These are phyloP conservation scores for Elsinoe fawcettii DNA, from an alignment of 2,329 filamentous ascomycete species.

Conservation along the genomic window DNA sequence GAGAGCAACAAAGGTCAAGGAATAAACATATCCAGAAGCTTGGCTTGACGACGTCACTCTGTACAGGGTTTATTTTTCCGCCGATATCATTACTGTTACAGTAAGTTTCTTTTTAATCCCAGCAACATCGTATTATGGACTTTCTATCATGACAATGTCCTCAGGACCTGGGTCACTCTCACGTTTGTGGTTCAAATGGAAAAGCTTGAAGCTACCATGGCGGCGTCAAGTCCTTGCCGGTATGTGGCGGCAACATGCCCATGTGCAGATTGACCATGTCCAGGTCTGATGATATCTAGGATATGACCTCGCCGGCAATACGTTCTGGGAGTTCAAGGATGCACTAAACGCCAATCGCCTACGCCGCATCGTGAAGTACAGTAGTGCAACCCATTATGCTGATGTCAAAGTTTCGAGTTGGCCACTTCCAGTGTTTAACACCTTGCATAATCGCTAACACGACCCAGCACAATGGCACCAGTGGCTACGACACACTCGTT, in stretches of 20 bases:
- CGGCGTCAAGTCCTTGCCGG: constrained; percentile 52
- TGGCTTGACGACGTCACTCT: constrained; percentile 1
- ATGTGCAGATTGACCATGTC: not conserved
- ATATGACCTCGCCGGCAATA: constrained; percentile 55
- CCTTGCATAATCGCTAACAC: constrained; percentile 6
- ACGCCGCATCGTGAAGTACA: constrained; percentile 53
- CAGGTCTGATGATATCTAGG: constrained; percentile 36
- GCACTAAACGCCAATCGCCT: constrained; percentile 45
- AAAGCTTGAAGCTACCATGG: constrained; percentile 55
- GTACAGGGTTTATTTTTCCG: not conserved
- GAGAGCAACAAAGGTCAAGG: not conserved
- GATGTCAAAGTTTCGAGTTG: constrained; percentile 55
- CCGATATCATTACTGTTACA: not conserved
- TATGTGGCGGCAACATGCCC: constrained; percentile 27
- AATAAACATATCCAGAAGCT: not conserved
- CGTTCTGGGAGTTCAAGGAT: constrained; percentile 60
- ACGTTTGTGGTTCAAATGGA: constrained; percentile 55
- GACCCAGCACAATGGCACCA: constrained; percentile 58
- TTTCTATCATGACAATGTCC: constrained; percentile 28
- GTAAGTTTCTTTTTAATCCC: not conserved
- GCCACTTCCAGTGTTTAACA: constrained; percentile 15
- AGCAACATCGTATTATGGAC: not conserved
- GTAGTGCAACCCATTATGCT: constrained; percentile 45
- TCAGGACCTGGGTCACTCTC: constrained; percentile 31
- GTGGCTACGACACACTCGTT: constrained; percentile 57